A percentile compares a stretch with the other conserved stretches of the same genome.
phyloP scores from a whole-genome alignment of 2,329 filamentous ascomycete species.

The Stagonosporopsis vannaccii region DNA sequence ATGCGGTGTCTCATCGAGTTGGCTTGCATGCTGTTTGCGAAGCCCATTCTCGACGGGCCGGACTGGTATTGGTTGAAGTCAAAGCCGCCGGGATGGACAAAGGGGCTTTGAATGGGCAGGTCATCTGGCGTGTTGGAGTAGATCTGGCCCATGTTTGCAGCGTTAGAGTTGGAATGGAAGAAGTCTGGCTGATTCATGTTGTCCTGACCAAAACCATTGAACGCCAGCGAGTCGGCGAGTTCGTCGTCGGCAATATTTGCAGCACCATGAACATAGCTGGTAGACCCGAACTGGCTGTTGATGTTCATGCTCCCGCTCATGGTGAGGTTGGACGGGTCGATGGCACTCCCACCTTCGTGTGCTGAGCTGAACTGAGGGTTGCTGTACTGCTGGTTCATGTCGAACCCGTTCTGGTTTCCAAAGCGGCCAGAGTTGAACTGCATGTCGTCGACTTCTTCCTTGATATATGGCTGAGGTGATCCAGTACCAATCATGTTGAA shows the following conservation, averaged over 20 bases:
- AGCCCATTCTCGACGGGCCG: slow-evolving; percentile 63
- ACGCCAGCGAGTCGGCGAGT: slow-evolving; percentile 73
- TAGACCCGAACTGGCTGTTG: slow-evolving; percentile 65
- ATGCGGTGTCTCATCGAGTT: slow-evolving; percentile 47
- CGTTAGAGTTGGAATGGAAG: slow-evolving; percentile 44
- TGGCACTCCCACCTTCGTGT: slow-evolving; percentile 51
- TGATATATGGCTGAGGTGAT: slow-evolving; percentile 68
- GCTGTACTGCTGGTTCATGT: slow-evolving; percentile 59
- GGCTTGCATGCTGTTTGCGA: slow-evolving; percentile 42
- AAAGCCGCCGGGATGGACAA: slow-evolving; percentile 72
- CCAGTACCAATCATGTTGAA: slow-evolving; percentile 64
- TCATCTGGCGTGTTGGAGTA: slow-evolving; percentile 94
- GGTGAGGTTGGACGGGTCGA: slow-evolving; percentile 86
- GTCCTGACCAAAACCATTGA: slow-evolving; percentile 64
- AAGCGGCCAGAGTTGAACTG: slow-evolving; percentile 60
- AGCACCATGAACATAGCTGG: slow-evolving; percentile 78
- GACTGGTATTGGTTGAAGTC: slow-evolving; percentile 78
- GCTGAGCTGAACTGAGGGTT: slow-evolving; percentile 58
- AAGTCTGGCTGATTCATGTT: slow-evolving; percentile 66
- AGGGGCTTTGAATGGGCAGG: slow-evolving; percentile 90
- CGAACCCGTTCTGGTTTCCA: slow-evolving; percentile 58
- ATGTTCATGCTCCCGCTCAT: slow-evolving; percentile 68
- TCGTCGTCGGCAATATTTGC: slow-evolving; percentile 89
- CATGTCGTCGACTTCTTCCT: slow-evolving; percentile 71
- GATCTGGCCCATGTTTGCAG: slow-evolving; percentile 74